Percentiles rank a stretch among this genome's conserved stretches.
Conservation (phyloP, 140 eudicot genomes). For the Stevia rebaudiana region DNA sequence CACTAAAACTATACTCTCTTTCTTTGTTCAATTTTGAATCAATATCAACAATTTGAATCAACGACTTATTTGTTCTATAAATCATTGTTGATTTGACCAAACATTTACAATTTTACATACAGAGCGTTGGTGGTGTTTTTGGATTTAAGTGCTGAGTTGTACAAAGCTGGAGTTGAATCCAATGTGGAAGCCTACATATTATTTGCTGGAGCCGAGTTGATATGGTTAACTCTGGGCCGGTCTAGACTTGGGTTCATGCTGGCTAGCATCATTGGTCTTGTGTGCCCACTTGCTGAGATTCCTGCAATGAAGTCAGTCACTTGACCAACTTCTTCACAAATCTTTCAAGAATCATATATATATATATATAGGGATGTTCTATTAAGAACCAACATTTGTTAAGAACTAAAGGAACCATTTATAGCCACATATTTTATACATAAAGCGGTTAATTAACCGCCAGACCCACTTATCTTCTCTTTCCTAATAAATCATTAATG, state of each 20-base stretch:
- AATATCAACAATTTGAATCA: neutral
- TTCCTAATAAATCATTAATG: too few relatives aligned
- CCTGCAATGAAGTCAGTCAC: conserved; percentile 63
- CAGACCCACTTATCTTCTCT: too few relatives aligned
- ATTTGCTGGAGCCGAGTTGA: conserved; percentile 56
- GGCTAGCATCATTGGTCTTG: conserved; percentile 65
- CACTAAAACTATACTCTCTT: neutral
- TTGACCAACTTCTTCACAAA: neutral
- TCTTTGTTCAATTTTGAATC: neutral
- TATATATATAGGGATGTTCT: too few relatives aligned
- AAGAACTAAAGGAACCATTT: too few relatives aligned
- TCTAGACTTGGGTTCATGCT: conserved; percentile 51
- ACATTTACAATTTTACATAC: too few relatives aligned
- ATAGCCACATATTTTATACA: too few relatives aligned
- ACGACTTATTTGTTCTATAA: neutral
- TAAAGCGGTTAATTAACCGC: too few relatives aligned
- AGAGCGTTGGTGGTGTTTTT: conserved; percentile 66
- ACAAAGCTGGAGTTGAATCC: conserved; percentile 69
- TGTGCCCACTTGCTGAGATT: conserved; percentile 77
- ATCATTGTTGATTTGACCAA: conserved; percentile 1
- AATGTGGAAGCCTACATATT: conserved; percentile 60
- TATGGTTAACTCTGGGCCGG: conserved; percentile 50
- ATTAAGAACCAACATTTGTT: too few relatives aligned
- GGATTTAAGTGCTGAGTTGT: conserved; percentile 64
- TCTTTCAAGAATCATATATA: neutral